Evolutionary conservation across 805 yeast genomes (phyloP).

Genomic region (Wickerhamiella siamensis): DNA sequence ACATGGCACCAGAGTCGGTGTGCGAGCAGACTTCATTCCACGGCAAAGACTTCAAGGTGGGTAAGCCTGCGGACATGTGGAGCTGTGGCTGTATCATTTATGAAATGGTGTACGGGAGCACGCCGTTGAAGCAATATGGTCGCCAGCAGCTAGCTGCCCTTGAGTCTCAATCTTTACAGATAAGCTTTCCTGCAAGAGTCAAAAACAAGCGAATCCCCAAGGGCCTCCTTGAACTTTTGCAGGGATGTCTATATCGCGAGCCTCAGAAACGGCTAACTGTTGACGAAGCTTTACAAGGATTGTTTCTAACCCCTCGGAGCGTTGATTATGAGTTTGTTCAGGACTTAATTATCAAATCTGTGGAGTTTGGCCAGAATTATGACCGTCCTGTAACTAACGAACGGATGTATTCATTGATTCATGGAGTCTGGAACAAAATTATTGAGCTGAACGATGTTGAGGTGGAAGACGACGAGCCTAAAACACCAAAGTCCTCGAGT

Average conservation of each 20-base stretch:
- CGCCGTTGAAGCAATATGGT: conserved; percentile 46
- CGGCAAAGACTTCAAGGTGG: conserved; percentile 49
- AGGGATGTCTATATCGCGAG: conserved; percentile 55
- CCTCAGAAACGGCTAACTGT: conserved; percentile 45
- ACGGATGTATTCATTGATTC: neutral
- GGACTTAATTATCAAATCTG: neutral
- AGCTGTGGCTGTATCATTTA: conserved; percentile 92
- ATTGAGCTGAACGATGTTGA: conserved; percentile 1
- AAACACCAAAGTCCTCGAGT: neutral
- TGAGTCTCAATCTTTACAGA: conserved; percentile 74
- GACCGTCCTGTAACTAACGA: neutral
- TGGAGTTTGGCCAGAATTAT: neutral
- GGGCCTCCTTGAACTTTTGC: conserved; percentile 55
- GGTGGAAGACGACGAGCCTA: neutral
- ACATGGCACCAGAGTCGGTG: conserved; percentile 95
- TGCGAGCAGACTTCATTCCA: conserved; percentile 33
- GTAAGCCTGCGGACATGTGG: conserved; percentile 94
- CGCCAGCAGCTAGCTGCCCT: conserved; percentile 38
- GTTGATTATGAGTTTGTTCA: neutral
- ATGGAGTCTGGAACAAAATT: neutral
- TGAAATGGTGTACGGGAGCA: conserved; percentile 87
- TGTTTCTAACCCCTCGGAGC: neutral
- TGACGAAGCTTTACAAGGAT: neutral
- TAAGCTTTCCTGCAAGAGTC: conserved; percentile 53
- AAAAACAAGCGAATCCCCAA: conserved; percentile 48